Base-by-base conservation (phyloP, 2,329 filamentous ascomycete species). In the Lachnellula suecica region DNA sequence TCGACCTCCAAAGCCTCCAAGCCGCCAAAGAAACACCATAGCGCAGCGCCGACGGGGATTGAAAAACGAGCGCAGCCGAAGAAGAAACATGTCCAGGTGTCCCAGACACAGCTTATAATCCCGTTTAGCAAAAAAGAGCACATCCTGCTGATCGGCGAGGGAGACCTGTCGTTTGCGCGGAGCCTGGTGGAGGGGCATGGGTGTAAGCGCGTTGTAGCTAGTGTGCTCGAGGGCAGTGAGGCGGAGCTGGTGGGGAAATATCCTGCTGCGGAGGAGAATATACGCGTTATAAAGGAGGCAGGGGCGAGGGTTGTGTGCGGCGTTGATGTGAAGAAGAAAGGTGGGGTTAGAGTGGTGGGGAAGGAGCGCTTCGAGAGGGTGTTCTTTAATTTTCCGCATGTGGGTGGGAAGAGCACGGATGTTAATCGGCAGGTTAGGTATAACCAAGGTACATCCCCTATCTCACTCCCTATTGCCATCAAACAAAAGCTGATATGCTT, bases 331-430 rank as follows among this genome's bases (percentile, higher is more conserved):
- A 84, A 79, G 40, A 87, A 80, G 60, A 78, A 87, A 66, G 61
- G 49, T 47, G 44, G 44, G 29, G 31, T 35, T 47, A 34, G 42
- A 34, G 46, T 29, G 70, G 68, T 38, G 51, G 53, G 29, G 52
- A 58, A 49, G 19, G 61, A 51, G 63, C 71, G 75, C 4, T 92
- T 88, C 78, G 85, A 96, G 69, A 81, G 84, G 51, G 86, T 97
- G 57, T 78, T 93, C 60, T 99, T 97, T 82, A 96, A 97, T 77
- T 99, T 99, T 71, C 94, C 94, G 31, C 94, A 99, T 74, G 88
- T 95, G 3, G 94, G 94, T 58, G 94, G 94, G 42, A 86, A 95
- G 64, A 88, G 84, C 59, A 97, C 88, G 62, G 92, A 97, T 73
- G 88, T 97, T 51, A 97, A 97, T 74, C 81, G 94, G 31, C 94